Evolutionary conservation across 2,329 filamentous ascomycete genomes (phyloP).

Genomic region (Ascochyta pisi): DNA sequence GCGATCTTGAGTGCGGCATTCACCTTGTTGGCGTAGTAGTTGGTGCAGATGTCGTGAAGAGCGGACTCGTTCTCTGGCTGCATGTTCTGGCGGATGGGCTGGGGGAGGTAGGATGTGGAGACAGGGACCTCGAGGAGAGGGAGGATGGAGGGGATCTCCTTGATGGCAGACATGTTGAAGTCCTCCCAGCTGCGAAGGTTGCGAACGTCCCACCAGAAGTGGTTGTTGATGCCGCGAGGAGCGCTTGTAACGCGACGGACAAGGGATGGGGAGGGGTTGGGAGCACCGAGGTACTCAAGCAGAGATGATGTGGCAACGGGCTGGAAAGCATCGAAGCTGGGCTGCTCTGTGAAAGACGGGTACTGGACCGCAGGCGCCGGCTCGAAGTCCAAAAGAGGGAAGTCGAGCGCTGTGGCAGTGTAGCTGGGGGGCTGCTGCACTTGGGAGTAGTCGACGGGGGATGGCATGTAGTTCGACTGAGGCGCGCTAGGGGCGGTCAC

Average conservation of each 20-base stretch:
- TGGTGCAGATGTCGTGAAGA: slow-evolving; percentile 76
- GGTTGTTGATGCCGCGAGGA: slow-evolving; percentile 72
- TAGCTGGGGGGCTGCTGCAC: slow-evolving; percentile 44
- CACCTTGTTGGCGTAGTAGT: slow-evolving; percentile 83
- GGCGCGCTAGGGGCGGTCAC: slow-evolving; percentile 51
- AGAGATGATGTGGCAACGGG: slow-evolving; percentile 68
- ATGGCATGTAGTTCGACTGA: slow-evolving; percentile 48
- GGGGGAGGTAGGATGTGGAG: slow-evolving; percentile 66
- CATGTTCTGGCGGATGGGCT: slow-evolving; percentile 63
- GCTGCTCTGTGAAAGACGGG: slow-evolving; percentile 49
- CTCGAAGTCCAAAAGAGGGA: slow-evolving; percentile 46
- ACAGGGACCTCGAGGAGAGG: slow-evolving; percentile 71
- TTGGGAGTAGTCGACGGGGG: slow-evolving; percentile 45
- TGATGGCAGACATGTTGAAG: slow-evolving; percentile 77
- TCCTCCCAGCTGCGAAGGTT: slow-evolving; percentile 83
- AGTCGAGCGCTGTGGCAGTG: slow-evolving; percentile 41
- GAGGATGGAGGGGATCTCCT: slow-evolving; percentile 74
- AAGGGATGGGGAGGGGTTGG: slow-evolving; percentile 82
- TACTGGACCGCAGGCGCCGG: slow-evolving; percentile 54
- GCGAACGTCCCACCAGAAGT: slow-evolving; percentile 97
- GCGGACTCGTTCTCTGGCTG: slow-evolving; percentile 80
- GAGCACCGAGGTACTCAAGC: slow-evolving; percentile 75
- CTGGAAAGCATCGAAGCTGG: slow-evolving; percentile 47
- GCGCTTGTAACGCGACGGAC: slow-evolving; percentile 79
- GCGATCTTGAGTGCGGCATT: slow-evolving; percentile 83